A percentile compares a stretch with the other conserved stretches of the same genome.
phyloP scores from a whole-genome alignment of 257 asterid genomes.

The Mitragyna speciosa region DNA sequence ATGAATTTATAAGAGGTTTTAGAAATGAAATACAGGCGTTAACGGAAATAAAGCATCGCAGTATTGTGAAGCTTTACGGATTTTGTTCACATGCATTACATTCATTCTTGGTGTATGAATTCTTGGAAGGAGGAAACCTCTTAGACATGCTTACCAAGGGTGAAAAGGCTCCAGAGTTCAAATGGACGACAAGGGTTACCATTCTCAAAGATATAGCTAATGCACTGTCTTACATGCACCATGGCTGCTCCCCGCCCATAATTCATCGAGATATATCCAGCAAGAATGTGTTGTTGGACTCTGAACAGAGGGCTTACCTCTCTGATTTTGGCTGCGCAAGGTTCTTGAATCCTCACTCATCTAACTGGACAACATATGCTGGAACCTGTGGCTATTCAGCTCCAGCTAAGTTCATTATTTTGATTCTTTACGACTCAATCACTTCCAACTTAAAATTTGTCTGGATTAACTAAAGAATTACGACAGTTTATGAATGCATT shows the following conservation, averaged over 20 bases:
- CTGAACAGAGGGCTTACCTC: slow-evolving; percentile 14
- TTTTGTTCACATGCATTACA: slow-evolving; percentile 28
- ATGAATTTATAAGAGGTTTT: slow-evolving; percentile 6
- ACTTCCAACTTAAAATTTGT: not conserved
- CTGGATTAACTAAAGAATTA: no score
- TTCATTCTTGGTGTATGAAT: slow-evolving; percentile 35
- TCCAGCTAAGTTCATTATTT: slow-evolving; percentile 26
- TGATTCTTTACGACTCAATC: not conserved
- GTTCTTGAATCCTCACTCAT: slow-evolving; percentile 20
- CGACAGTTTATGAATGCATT: no score
- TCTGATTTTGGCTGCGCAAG: slow-evolving; percentile 35
- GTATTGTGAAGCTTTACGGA: slow-evolving; percentile 34
- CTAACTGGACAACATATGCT: slow-evolving; percentile 31
- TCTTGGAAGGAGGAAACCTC: slow-evolving; percentile 36
- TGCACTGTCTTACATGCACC: slow-evolving; percentile 42
- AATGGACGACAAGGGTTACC: slow-evolving; percentile 19
- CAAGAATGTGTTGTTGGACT: slow-evolving; percentile 35
- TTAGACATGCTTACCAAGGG: slow-evolving; percentile 15
- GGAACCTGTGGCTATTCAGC: slow-evolving; percentile 36
- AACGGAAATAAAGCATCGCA: slow-evolving; percentile 30
- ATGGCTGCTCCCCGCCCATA: slow-evolving; percentile 36
- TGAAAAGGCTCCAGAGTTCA: slow-evolving; percentile 16
- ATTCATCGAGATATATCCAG: slow-evolving; percentile 42
- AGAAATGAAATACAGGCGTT: slow-evolving; percentile 29
- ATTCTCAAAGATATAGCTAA: slow-evolving; percentile 29